Percentiles rank a stretch among this genome's conserved stretches.
Evolutionary conservation across 768 basidiomycete genomes (phyloP).

Genomic region (Phaeotremella fagi): DNA sequence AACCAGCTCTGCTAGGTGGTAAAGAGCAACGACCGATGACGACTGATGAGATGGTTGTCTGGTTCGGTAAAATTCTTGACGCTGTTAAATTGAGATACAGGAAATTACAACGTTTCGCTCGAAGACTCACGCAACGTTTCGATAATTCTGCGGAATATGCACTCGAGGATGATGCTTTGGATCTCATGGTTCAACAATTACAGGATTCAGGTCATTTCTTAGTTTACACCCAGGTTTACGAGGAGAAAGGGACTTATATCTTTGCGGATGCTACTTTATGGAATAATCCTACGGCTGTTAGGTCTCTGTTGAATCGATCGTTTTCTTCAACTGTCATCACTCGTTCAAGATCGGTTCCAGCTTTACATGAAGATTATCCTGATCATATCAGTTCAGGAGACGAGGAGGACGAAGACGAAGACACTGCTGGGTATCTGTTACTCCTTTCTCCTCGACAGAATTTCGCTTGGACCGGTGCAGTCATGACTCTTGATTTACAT

Average conservation of each 20-base stretch:
- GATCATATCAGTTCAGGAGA: constrained; percentile 26
- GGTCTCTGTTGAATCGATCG: constrained; percentile 73
- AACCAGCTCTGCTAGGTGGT: background rate
- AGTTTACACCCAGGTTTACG: constrained; percentile 80
- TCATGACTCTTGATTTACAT: constrained; percentile 67
- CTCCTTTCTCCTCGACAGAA: constrained; percentile 75
- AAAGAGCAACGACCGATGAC: constrained; percentile 56
- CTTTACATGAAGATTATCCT: constrained; percentile 40
- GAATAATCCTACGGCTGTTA: constrained; percentile 69
- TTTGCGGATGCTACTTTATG: constrained; percentile 73
- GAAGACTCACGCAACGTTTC: constrained; percentile 67
- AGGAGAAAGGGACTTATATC: constrained; percentile 87
- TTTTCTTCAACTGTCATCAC: constrained; percentile 51
- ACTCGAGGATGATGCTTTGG: constrained; percentile 37
- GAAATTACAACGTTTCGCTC: constrained; percentile 85
- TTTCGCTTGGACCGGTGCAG: constrained; percentile 88
- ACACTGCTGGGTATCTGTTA: constrained; percentile 62
- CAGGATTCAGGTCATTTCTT: constrained; percentile 85
- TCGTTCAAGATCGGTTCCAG: constrained; percentile 11
- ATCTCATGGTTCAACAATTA: constrained; percentile 57
- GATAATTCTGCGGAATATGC: constrained; percentile 54
- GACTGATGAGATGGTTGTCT: constrained; percentile 72
- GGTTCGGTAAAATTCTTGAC: constrained; percentile 91
- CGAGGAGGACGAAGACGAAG: constrained; percentile 32
- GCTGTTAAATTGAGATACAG: constrained; percentile 85